Evolutionary conservation across 768 basidiomycete genomes (phyloP).

Genomic region (Psilocybe cubensis): DNA sequence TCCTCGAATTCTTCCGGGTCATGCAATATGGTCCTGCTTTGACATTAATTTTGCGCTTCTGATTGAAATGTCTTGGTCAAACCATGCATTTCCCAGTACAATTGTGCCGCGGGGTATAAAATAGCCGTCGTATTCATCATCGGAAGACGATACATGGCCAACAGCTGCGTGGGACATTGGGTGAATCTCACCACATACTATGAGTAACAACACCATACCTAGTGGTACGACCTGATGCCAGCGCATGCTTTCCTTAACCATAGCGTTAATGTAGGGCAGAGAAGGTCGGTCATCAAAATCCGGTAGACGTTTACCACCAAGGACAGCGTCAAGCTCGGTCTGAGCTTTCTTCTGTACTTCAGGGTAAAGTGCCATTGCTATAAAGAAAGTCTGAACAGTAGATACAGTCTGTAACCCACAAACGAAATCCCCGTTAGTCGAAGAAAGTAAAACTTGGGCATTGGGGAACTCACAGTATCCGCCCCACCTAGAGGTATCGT

Average conservation of each 20-base stretch:
- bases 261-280: constrained; percentile 24
- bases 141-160: constrained; percentile 27
- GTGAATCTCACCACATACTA: no score
- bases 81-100: constrained; percentile 34
- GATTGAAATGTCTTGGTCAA: no score
- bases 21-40: constrained; percentile 29
- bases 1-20: constrained; percentile 40
- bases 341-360: constrained; percentile 28
- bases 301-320: constrained; percentile 27
- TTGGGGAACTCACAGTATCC: constrained; percentile 3
- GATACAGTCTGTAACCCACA: constrained; percentile 23
- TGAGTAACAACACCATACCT: no score
- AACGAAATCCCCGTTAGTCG: neutral
- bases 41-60: neutral
- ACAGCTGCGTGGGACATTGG: constrained; percentile 22
- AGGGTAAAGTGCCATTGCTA: constrained; percentile 27
- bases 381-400: constrained; percentile 24
- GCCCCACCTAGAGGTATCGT: neutral
- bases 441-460: no score
- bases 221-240: constrained; percentile 19
- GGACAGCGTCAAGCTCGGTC: constrained; percentile 26
- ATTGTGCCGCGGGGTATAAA: constrained; percentile 33
- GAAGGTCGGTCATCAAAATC: constrained; percentile 25
- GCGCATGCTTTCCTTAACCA: constrained; percentile 21
- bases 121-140: constrained; percentile 32